These are phyloP conservation scores for Orbilia blumenaviensis DNA, from an alignment of 2,329 filamentous ascomycete species.

Conservation along the genomic window DNA sequence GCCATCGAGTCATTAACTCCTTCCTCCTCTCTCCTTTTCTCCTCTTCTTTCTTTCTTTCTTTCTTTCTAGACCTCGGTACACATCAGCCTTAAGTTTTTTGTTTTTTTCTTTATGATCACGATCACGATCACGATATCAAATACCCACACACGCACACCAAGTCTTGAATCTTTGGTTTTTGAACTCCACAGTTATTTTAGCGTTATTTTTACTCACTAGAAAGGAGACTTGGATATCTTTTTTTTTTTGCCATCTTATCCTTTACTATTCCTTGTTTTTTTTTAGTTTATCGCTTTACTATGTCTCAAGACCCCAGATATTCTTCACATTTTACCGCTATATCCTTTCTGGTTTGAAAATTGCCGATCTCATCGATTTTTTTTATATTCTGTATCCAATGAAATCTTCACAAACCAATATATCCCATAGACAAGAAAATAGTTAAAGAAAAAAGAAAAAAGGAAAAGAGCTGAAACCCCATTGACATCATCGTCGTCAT, in stretches of 20 bases:
- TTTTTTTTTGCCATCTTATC: not conserved
- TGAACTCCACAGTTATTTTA: not conserved
- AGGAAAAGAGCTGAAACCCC: not conserved
- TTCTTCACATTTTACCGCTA: too few species aligned
- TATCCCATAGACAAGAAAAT: too few species aligned
- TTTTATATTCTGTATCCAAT: not conserved
- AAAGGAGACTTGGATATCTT: too few species aligned
- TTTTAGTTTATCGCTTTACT: too few species aligned
- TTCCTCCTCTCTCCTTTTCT: too few species aligned
- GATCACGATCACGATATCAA: too few species aligned
- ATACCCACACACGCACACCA: too few species aligned
- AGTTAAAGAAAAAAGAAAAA: not conserved
- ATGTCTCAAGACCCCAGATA: too few species aligned
- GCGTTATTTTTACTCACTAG: too few species aligned
- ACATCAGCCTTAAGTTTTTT: not conserved
- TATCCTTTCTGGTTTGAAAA: too few species aligned
- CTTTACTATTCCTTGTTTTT: not conserved
- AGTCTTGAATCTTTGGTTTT: not conserved
- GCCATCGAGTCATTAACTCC: slow-evolving; percentile 57
- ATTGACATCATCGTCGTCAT: not conserved
- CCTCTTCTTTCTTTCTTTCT: too few species aligned
- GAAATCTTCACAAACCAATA: not conserved
- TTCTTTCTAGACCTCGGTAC: too few species aligned
- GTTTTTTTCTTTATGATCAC: not conserved
- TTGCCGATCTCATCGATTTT: not conserved